phyloP scores from a whole-genome alignment of 306 rosid species.

The Herpetospermum pedunculosum region DNA sequence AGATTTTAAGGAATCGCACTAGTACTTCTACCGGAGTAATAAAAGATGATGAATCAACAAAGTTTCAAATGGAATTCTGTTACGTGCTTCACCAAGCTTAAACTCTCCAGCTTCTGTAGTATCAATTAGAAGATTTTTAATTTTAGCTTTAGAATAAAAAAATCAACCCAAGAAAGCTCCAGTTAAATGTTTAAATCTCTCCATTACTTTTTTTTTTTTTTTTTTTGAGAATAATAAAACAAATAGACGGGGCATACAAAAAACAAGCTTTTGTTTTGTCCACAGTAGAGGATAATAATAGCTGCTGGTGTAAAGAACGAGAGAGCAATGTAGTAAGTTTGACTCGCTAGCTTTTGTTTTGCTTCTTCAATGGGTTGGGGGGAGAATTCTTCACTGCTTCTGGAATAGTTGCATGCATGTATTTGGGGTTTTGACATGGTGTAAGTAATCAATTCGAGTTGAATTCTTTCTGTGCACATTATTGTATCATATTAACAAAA shows the following conservation, averaged over 20 bases:
- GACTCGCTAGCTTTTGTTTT: not conserved
- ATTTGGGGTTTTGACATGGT: not conserved
- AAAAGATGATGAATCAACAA: slow-evolving; percentile 16
- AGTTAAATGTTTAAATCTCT: not conserved
- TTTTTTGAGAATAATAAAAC: no score
- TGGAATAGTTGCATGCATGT: not conserved
- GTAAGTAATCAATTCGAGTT: not conserved
- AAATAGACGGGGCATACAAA: no score
- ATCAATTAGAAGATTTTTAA: not conserved
- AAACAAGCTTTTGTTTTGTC: no score
- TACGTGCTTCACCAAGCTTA: not conserved
- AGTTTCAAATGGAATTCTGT: not conserved
- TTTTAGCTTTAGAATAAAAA: not conserved
- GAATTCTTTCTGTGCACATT: not conserved
- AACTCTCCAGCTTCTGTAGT: not conserved
- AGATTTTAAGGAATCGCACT: slow-evolving; percentile 20
- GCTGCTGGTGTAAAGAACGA: not conserved
- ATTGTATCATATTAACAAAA: not conserved
- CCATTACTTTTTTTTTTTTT: no score
- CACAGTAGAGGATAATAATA: not conserved
- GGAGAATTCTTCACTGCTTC: not conserved
- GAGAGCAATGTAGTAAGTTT: not conserved
- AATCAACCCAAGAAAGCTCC: not conserved
- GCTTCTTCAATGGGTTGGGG: not conserved
- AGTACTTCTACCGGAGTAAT: slow-evolving; percentile 12